Conservation (phyloP, 257 asterid species). For the Buddleja alternifolia region DNA sequence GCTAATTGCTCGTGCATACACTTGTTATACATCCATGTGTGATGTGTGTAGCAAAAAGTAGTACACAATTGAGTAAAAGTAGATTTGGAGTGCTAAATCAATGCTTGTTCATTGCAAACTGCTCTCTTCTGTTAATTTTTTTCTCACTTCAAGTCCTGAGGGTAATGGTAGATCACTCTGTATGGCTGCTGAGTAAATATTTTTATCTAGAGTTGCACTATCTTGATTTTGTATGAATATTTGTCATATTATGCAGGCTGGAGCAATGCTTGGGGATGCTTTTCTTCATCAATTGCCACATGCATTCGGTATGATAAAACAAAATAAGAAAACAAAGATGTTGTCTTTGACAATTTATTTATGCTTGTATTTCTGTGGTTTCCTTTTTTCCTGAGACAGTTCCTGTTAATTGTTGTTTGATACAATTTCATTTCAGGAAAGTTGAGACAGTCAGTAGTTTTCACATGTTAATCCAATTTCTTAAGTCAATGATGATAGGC, state of each 20-base stretch:
- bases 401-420: background rate
- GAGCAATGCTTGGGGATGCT: slow-evolving; percentile 99
- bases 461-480: background rate
- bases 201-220: slow-evolving; percentile 18
- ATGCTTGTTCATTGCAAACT: background rate
- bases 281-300: slow-evolving; percentile 99
- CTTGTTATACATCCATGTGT: too few relatives aligned
- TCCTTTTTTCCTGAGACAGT: background rate
- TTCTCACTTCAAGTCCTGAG: background rate
- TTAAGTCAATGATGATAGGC: background rate
- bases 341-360: slow-evolving; percentile 16
- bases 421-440: background rate
- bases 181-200: slow-evolving; percentile 5
- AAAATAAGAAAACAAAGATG: slow-evolving; percentile 2
- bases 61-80: too few relatives aligned
- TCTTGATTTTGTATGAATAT: slow-evolving; percentile 28
- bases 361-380: slow-evolving; percentile 10
- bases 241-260: slow-evolving; percentile 73
- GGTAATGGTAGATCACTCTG: slow-evolving; percentile 14
- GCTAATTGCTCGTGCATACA: too few relatives aligned
- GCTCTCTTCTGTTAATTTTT: background rate
- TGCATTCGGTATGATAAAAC: slow-evolving; percentile 93
- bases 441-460: slow-evolving; percentile 1
- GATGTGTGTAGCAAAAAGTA: too few relatives aligned
- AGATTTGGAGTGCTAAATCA: background rate